Evolutionary conservation across 176 grass and related monocot species (phyloP).

Genomic region (Bolboschoenus planiculmis): DNA sequence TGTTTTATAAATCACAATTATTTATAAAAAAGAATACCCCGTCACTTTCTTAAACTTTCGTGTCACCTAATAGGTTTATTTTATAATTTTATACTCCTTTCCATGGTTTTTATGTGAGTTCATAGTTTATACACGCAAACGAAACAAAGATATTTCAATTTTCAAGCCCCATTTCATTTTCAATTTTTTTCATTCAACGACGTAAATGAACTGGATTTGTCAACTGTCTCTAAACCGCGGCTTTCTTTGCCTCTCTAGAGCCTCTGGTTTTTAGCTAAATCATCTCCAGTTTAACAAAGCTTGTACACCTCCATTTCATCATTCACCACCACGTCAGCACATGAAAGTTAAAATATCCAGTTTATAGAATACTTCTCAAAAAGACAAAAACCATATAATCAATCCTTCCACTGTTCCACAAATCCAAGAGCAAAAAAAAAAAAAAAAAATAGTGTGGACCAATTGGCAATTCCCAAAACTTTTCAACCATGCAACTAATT

Average conservation of each 20-base stretch:
- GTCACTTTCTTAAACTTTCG: no score
- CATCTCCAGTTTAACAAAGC: no score
- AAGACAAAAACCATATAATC: not conserved
- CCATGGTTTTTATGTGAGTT: not conserved
- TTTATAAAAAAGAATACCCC: no score
- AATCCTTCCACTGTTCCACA: not conserved
- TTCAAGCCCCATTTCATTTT: not conserved
- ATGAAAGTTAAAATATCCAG: not conserved
- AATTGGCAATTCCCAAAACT: not conserved
- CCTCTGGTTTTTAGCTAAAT: not conserved
- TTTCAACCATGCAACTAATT: not conserved
- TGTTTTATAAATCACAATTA: no score
- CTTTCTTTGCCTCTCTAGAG: not conserved
- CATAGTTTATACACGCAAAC: not conserved
- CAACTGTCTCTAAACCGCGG: not conserved
- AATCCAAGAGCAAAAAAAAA: not conserved
- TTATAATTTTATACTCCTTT: not conserved
- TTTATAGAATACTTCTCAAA: no score
- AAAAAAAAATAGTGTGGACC: not conserved
- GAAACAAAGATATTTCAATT: not conserved
- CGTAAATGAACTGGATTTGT: not conserved
- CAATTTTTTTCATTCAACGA: not conserved
- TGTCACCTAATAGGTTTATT: not conserved
- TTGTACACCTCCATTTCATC: no score
- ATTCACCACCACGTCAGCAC: not conserved